These are phyloP conservation scores for Saccharomyces hybrid DNA, from an alignment of 1,139 yeast genomes.

Conservation along the genomic window DNA sequence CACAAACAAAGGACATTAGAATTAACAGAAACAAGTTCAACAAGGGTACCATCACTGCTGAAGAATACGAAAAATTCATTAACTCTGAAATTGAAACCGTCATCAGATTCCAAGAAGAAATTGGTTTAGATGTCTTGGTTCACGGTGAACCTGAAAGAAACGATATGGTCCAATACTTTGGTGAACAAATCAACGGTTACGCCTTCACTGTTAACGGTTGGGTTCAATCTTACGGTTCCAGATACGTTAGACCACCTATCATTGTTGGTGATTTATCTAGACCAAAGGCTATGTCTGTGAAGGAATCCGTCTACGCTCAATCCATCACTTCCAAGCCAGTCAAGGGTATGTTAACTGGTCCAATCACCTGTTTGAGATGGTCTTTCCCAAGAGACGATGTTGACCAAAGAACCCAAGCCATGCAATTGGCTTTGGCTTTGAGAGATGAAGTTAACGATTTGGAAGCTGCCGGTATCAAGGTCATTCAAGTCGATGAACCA, in stretches of 20 bases:
- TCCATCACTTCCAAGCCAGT: slow-evolving; percentile 90
- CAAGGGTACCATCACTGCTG: slow-evolving; percentile 92
- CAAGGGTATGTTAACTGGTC: slow-evolving; percentile 99
- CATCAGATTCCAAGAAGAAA: slow-evolving; percentile 97
- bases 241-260: slow-evolving; percentile 99
- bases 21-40: slow-evolving; percentile 95
- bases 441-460: slow-evolving; percentile 98
- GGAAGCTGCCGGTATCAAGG: slow-evolving; percentile 96
- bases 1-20: slow-evolving; percentile 99
- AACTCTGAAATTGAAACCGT: slow-evolving; percentile 93
- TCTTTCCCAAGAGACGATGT: slow-evolving; percentile 99
- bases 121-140: slow-evolving; percentile 94
- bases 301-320: slow-evolving; percentile 99
- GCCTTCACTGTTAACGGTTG: slow-evolving; percentile 98
- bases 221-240: slow-evolving; percentile 99
- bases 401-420: slow-evolving; percentile 88
- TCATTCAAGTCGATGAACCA: slow-evolving; percentile 99
- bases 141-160: slow-evolving; percentile 99
- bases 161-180: slow-evolving; percentile 99
- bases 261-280: slow-evolving; percentile 98
- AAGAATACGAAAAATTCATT: slow-evolving; percentile 92
- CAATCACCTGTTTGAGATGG: slow-evolving; percentile 99
- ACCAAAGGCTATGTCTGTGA: slow-evolving; percentile 97
- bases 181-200: slow-evolving; percentile 97
- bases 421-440: slow-evolving; percentile 94